Base-by-base conservation (phyloP, 2,329 filamentous ascomycete genomes). In the Capronia coronata region DNA sequence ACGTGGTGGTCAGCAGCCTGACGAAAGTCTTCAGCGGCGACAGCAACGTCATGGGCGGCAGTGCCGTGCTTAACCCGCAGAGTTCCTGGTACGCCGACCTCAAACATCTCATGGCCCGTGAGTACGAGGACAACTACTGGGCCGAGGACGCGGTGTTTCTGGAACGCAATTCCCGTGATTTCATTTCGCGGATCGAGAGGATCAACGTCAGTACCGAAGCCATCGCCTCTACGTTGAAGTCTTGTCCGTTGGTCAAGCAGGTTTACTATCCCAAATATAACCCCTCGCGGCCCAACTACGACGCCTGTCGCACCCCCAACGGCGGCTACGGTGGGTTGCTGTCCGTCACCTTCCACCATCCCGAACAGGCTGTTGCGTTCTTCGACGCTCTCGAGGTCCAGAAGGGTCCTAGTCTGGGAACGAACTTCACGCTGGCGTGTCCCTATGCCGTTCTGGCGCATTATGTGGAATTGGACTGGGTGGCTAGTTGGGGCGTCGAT, bases 21-120 rank as follows among this genome's bases (percentile, higher is more conserved):
- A 97, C 93, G 42, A 98, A 98, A 68, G 85, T 97, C 46, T 98
- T 98, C 71, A 94, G 88, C 48, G 93, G 93, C 43, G 93, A 96
- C 68, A 93, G 87, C 67, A 97, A 98, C 67, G 93, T 98, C 59
- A 97, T 97, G 91, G 93, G 90, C 51, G 93, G 93, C 48, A 86
- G 78, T 57, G 72, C 75, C 11, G 75, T 84, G 13, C 68, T 84
- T 45, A 84, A 84, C 55, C 79, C 81, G 0, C 78, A 82, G 49
- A 42, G 47, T 16, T 79, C 71, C 39, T 85, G 84, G 68, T 95
- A 95, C 66, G 48, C 65, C 2, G 60, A 69, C 0, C 68, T 98
- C n/a, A 91, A 88, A 64, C 64, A 72, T 3, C 74, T 75, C n/a
- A 79, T 87, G 65, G 68, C 70, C 3, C 65, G 67, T 7, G 79